Percentiles rank a stretch among this genome's conserved stretches.
phyloP scores from a whole-genome alignment of 176 grass and related monocot species.

The Paspalum notatum region DNA sequence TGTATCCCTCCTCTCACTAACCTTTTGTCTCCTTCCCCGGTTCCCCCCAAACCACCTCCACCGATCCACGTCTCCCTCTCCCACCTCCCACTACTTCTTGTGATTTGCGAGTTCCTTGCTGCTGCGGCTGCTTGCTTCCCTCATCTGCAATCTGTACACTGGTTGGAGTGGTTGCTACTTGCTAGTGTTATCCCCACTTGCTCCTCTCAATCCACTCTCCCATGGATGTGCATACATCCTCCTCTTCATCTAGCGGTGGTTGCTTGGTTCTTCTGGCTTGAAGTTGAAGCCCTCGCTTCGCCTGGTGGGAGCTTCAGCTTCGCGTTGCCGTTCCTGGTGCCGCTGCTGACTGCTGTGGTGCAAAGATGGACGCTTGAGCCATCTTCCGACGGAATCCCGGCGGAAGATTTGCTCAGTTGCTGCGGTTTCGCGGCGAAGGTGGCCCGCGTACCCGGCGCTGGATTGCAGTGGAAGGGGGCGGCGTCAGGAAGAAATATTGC shows the following conservation, averaged over 20 bases:
- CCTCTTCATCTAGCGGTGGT: background rate
- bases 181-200: conserved; percentile 9
- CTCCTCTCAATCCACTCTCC: conserved; percentile 23
- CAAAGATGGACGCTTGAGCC: conserved; percentile 11
- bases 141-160: conserved; percentile 13
- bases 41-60: background rate
- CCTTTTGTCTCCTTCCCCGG: conserved; percentile 17
- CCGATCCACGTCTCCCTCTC: too few species aligned
- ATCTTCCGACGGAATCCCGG: conserved; percentile 25
- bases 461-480: conserved; percentile 25
- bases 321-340: background rate
- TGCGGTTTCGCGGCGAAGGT: conserved; percentile 20
- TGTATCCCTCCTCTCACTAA: conserved; percentile 27
- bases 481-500: conserved; percentile 37
- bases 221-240: conserved; percentile 11
- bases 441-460: conserved; percentile 6
- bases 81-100: background rate
- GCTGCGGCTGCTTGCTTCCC: conserved; percentile 22
- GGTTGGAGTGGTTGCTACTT: conserved; percentile 38
- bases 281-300: background rate
- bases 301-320: conserved; percentile 22
- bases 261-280: conserved; percentile 16
- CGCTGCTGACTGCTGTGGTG: conserved; percentile 1
- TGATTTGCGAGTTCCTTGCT: background rate
- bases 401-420: conserved; percentile 29